Conservation (phyloP, 768 basidiomycete genomes). For the Russula earlei region DNA sequence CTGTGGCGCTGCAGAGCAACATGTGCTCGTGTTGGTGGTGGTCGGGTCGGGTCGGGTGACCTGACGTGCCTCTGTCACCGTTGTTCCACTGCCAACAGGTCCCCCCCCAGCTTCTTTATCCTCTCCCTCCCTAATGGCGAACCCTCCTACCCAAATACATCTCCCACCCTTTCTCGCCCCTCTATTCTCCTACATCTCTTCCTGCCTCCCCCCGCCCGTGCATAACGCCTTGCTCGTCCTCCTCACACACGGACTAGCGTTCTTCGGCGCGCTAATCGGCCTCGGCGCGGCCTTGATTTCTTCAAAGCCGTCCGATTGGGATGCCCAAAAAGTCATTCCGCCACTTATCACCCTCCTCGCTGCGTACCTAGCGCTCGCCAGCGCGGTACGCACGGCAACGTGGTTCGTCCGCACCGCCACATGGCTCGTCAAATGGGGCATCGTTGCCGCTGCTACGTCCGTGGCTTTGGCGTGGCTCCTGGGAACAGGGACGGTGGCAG, state of each 20-base stretch:
- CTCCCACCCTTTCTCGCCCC: slow-evolving; percentile 46
- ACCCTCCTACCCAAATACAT: slow-evolving; percentile 18
- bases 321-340: slow-evolving; percentile 57
- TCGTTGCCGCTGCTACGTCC: slow-evolving; percentile 44
- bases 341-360: slow-evolving; percentile 64
- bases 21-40: neutral
- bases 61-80: neutral
- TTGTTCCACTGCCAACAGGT: no score
- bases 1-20: neutral
- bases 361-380: slow-evolving; percentile 69
- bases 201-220: slow-evolving; percentile 45
- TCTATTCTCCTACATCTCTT: slow-evolving; percentile 44
- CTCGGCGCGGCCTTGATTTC: slow-evolving; percentile 41
- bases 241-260: slow-evolving; percentile 43
- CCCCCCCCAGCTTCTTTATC: neutral
- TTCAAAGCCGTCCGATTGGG: slow-evolving; percentile 51
- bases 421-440: slow-evolving; percentile 74
- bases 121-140: slow-evolving; percentile 8
- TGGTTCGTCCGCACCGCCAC: slow-evolving; percentile 61
- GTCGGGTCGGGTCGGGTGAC: neutral
- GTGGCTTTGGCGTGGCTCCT: slow-evolving; percentile 48
- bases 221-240: slow-evolving; percentile 43
- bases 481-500: slow-evolving; percentile 27
- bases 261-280: slow-evolving; percentile 39
- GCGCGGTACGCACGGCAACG: slow-evolving; percentile 67